Evolutionary conservation across 352 stramenopile genomes (phyloP).

Genomic region (Pythium graminicola): DNA sequence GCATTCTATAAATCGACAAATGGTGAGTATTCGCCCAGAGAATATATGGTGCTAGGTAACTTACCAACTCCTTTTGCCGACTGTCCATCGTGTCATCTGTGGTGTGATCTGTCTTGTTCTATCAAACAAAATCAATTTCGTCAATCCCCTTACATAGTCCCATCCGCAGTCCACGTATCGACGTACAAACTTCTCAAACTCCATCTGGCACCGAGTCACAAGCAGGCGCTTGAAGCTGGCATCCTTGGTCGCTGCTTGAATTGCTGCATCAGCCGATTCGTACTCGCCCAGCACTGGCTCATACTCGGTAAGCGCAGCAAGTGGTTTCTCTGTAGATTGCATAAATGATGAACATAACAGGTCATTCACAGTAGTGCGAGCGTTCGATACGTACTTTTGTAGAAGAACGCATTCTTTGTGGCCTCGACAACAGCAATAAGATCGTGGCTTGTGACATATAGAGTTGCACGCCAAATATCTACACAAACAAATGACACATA

Average conservation of each 20-base stretch:
- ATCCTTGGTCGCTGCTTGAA: slow-evolving; percentile 36
- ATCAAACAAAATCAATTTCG: not conserved
- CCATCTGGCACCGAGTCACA: slow-evolving; percentile 65
- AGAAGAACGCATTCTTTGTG: slow-evolving; percentile 45
- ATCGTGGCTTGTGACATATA: slow-evolving; percentile 29
- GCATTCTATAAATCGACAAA: slow-evolving; percentile 25
- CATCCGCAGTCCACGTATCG: no score
- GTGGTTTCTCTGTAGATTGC: slow-evolving; percentile 34
- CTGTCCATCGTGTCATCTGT: slow-evolving; percentile 34
- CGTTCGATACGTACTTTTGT: slow-evolving; percentile 31
- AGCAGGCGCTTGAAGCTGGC: slow-evolving; percentile 73
- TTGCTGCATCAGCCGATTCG: slow-evolving; percentile 35
- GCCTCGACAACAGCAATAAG: slow-evolving; percentile 48
- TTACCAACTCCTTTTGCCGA: slow-evolving; percentile 51
- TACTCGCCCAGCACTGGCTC: slow-evolving; percentile 64
- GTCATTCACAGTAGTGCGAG: not conserved
- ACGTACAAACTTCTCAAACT: slow-evolving; percentile 74
- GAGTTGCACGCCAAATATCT: slow-evolving; percentile 30
- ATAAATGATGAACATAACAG: not conserved
- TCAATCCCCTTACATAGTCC: no score
- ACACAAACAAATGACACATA: not conserved
- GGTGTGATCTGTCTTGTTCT: slow-evolving; percentile 40
- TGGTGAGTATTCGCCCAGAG: no score
- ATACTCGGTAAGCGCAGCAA: slow-evolving; percentile 46
- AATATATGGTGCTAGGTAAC: no score